Percentiles rank a stretch among this genome's conserved stretches.
These are phyloP conservation scores for Ophiocordyceps camponoti-rufipedis DNA, from an alignment of 2,329 filamentous ascomycete species.

Conservation along the genomic window DNA sequence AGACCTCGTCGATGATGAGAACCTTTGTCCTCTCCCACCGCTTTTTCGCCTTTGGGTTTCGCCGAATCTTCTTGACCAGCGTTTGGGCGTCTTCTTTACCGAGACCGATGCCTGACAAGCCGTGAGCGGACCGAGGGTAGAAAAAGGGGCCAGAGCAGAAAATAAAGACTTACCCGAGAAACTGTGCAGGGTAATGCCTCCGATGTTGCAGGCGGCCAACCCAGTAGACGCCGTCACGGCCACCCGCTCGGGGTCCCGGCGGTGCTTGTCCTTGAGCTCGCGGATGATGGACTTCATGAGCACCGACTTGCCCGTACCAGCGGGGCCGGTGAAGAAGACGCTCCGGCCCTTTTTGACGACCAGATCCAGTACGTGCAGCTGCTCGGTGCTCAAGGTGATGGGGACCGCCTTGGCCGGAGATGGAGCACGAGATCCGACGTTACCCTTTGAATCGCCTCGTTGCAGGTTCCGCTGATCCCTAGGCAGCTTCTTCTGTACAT, in stretches of 20 bases:
- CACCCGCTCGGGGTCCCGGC: constrained; percentile 61
- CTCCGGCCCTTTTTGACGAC: constrained; percentile 69
- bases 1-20: constrained; percentile 85
- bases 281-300: constrained; percentile 82
- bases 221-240: constrained; percentile 93
- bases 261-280: constrained; percentile 59
- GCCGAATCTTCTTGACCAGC: constrained; percentile 77
- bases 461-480: constrained; percentile 30
- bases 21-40: constrained; percentile 81
- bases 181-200: constrained; percentile 87
- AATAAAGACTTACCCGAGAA: constrained; percentile 47
- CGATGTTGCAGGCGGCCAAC: constrained; percentile 89
- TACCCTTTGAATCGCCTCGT: constrained; percentile 21
- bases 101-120: constrained; percentile 47
- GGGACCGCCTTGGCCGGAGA: constrained; percentile 21
- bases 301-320: constrained; percentile 93
- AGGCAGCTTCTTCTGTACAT: constrained; percentile 60
- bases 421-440: constrained; percentile 13
- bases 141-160: no score
- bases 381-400: constrained; percentile 69
- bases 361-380: constrained; percentile 64
- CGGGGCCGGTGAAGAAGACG: constrained; percentile 95
- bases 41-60: constrained; percentile 71
- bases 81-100: constrained; percentile 73
- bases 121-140: neutral